Conservation (phyloP, 2,329 filamentous ascomycete species). For the Elsinoe fawcettii region DNA sequence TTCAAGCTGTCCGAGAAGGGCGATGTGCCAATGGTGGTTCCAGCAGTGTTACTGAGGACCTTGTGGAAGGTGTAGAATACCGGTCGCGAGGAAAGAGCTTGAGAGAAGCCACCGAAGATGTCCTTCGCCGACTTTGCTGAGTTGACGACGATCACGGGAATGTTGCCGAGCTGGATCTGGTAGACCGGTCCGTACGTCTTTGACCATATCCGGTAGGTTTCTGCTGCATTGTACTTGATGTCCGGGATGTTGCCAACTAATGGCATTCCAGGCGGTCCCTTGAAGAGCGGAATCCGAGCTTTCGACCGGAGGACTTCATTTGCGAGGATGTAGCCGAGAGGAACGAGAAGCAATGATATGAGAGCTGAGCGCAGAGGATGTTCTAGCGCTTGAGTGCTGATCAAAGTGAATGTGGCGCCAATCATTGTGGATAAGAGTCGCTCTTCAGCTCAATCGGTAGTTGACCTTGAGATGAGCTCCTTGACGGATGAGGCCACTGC, state of each 20-base stretch:
- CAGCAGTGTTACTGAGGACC: constrained; percentile 56
- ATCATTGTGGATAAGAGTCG: constrained; percentile 14
- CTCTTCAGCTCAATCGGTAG: no score
- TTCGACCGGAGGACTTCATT: constrained; percentile 33
- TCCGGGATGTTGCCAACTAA: constrained; percentile 37
- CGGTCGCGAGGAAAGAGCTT: constrained; percentile 35
- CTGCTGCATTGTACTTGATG: constrained; percentile 36
- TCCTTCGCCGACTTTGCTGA: constrained; percentile 34
- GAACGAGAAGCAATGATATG: constrained; percentile 24
- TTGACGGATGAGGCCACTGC: neutral
- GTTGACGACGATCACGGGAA: constrained; percentile 39
- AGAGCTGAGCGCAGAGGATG: constrained; percentile 17
- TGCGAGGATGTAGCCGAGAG: constrained; percentile 29
- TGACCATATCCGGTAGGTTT: constrained; percentile 38
- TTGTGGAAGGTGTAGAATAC: constrained; percentile 43
- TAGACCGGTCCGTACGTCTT: constrained; percentile 36
- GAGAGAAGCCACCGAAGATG: constrained; percentile 36
- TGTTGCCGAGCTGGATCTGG: constrained; percentile 41
- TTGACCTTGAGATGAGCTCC: neutral
- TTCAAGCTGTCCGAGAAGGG: constrained; percentile 60
- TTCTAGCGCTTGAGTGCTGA: constrained; percentile 11
- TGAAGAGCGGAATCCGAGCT: constrained; percentile 32
- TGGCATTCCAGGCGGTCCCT: constrained; percentile 33
- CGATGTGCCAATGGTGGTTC: constrained; percentile 61
- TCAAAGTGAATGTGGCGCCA: constrained; percentile 15